A percentile compares a stretch with the other conserved stretches of the same genome.
Conservation (phyloP, 2,329 filamentous ascomycete species). For the Pochonia chlamydosporia region DNA sequence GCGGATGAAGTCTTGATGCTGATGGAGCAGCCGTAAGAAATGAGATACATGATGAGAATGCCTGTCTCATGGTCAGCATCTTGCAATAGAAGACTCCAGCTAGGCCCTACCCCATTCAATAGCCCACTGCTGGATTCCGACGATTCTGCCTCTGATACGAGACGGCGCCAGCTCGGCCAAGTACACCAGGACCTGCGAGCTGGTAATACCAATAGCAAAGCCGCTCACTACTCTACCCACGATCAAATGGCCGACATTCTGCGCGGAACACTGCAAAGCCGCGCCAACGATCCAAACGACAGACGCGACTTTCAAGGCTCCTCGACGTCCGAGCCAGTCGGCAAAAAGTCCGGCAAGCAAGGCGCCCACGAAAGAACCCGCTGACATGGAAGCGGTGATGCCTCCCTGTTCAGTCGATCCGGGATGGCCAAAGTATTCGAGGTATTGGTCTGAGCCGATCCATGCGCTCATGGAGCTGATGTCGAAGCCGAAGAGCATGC, state of each 20-base stretch:
- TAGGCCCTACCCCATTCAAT: too few relatives aligned
- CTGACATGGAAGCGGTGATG: constrained; percentile 44
- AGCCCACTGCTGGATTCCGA: too few relatives aligned
- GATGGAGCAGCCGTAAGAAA: neutral
- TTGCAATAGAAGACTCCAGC: too few relatives aligned
- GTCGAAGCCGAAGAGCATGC: constrained; percentile 48
- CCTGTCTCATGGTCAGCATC: too few relatives aligned
- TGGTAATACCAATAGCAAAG: constrained; percentile 60
- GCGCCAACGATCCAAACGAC: constrained; percentile 52
- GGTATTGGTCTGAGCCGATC: constrained; percentile 46
- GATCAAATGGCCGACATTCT: constrained; percentile 50
- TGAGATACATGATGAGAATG: constrained; percentile 1
- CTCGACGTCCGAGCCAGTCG: constrained; percentile 38
- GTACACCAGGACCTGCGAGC: constrained; percentile 40
- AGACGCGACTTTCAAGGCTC: constrained; percentile 38
- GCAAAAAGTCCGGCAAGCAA: constrained; percentile 38
- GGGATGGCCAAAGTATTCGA: constrained; percentile 45
- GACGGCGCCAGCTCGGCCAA: constrained; percentile 54
- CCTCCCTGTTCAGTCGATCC: constrained; percentile 39
- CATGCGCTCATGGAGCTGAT: constrained; percentile 54
- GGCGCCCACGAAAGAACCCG: constrained; percentile 42
- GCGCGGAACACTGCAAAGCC: constrained; percentile 51
- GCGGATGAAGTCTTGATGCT: constrained; percentile 28
- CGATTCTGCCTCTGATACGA: neutral
- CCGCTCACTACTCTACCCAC: constrained; percentile 57